These are phyloP conservation scores for Fusarium temperatum DNA, from an alignment of 2,329 filamentous ascomycete species.

Conservation along the genomic window DNA sequence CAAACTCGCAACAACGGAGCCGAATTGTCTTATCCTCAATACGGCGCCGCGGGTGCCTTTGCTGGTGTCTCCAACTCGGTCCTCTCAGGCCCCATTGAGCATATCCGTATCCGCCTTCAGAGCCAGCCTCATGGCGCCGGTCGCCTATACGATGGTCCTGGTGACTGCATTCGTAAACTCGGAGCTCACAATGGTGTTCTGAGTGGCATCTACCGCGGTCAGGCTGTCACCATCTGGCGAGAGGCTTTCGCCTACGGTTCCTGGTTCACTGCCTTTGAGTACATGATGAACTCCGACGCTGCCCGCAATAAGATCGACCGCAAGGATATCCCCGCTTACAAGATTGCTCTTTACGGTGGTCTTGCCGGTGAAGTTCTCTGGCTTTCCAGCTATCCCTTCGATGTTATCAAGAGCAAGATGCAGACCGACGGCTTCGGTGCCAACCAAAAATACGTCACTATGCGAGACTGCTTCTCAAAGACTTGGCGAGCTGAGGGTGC, in stretches of 20 bases:
- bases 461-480: constrained; percentile 90
- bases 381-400: constrained; percentile 93
- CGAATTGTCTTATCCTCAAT: constrained; percentile 81
- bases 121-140: constrained; percentile 90
- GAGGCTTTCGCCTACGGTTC: constrained; percentile 95
- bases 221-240: constrained; percentile 83
- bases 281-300: constrained; percentile 91
- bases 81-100: constrained; percentile 92
- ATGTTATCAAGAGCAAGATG: constrained; percentile 99
- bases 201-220: constrained; percentile 84
- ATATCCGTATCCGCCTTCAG: constrained; percentile 94
- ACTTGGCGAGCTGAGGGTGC: constrained; percentile 80
- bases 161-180: constrained; percentile 92
- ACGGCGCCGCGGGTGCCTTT: constrained; percentile 90
- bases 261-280: constrained; percentile 97
- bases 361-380: constrained; percentile 93
- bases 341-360: constrained; percentile 92
- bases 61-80: constrained; percentile 90
- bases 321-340: constrained; percentile 81
- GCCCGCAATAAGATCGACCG: constrained; percentile 78
- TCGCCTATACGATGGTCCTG: constrained; percentile 81
- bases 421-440: constrained; percentile 91
- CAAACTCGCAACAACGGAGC: constrained; percentile 75
- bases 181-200: constrained; percentile 70
- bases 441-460: constrained; percentile 76